phyloP scores from a whole-genome alignment of 2,329 filamentous ascomycete genomes.

The Dothideomycetes sp. region DNA sequence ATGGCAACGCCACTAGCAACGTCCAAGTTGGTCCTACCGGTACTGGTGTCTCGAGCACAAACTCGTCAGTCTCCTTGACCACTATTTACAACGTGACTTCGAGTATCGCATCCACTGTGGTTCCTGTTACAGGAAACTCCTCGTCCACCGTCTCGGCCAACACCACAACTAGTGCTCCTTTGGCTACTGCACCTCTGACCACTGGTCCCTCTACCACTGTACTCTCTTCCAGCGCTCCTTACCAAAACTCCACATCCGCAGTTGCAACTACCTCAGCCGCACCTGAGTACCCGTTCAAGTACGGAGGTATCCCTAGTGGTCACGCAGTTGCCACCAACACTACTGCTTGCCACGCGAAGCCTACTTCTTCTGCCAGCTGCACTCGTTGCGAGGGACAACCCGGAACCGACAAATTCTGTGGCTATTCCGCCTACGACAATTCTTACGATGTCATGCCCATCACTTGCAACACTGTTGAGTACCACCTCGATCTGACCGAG shows the following conservation, averaged over 20 bases:
- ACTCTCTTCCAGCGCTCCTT: not conserved
- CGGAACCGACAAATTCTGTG: slow-evolving; percentile 12
- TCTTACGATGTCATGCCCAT: slow-evolving; percentile 9
- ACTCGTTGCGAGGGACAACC: slow-evolving; percentile 12
- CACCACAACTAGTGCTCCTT: not conserved
- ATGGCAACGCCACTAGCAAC: slow-evolving; percentile 2
- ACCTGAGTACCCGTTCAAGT: slow-evolving; percentile 1
- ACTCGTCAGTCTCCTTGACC: not conserved
- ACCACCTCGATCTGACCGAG: slow-evolving; percentile 9
- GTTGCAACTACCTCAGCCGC: slow-evolving; percentile 9
- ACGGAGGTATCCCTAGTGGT: slow-evolving; percentile 7
- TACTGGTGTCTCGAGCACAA: not conserved
- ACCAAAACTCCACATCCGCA: slow-evolving; percentile 4
- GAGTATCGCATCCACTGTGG: not conserved
- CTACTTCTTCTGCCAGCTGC: slow-evolving; percentile 10
- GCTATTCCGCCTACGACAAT: slow-evolving; percentile 6
- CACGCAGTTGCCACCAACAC: slow-evolving; percentile 12
- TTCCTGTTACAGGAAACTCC: not conserved
- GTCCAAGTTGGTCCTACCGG: slow-evolving; percentile 8
- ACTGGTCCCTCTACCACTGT: not conserved
- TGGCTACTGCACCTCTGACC: slow-evolving; percentile 9
- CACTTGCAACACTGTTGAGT: slow-evolving; percentile 8
- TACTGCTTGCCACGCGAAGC: slow-evolving; percentile 6
- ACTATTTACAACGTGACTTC: slow-evolving; percentile 9
- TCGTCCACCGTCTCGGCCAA: not conserved